Evolutionary conservation across 768 basidiomycete genomes (phyloP), one percentile per base, ranked within the genome.

Genomic region (Podaxis sp.): DNA sequence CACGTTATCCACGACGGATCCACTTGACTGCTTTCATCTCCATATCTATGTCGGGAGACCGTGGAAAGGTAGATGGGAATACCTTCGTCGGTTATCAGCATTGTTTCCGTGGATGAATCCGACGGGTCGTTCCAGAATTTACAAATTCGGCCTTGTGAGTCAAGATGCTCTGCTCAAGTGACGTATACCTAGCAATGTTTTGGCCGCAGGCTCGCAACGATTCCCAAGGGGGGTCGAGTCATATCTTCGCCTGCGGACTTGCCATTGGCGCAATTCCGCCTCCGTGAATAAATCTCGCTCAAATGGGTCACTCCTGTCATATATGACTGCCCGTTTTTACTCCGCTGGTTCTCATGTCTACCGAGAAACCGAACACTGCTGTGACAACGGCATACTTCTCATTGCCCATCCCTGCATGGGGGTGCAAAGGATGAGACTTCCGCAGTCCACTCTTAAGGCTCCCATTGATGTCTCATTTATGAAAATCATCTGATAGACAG

Each of bases 111-210:
- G 38, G 13, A 42, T 19, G n/a, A 12, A 26, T 52, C 36, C 61
- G 30, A 55, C 13, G 24, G 44, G 49, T 48, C 33, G 42, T 62
- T 56, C 61, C 36, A 38, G 44, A 56, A 9, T 56, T 49, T 44
- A 62, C 61, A 48, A 44, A 55, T 62, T 7, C 19, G 54, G 61
- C 61, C 12, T 46, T 62, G 61, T 62, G 44, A 30, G 53, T 22
- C 12, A 17, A 42, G 9, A 56, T 62, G 61, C 61, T 49, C 26
- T 48, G 53, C 26, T 38, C 15, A 15, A 36, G 33, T 62, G 61
- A 56, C 61, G 30, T 56, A 56, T 30, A 19, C 19, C 12, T 8
- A 44, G 22, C n/a, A 19, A 62, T 22, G 8, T 22, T 48, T 46
- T 33, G 12, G 17, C 44, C 52, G 39, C 28, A 44, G 15, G 53